Evolutionary conservation across 768 basidiomycete genomes (phyloP), one percentile per base, ranked within the genome.

Genomic region (Leccinum aurantiacum): DNA sequence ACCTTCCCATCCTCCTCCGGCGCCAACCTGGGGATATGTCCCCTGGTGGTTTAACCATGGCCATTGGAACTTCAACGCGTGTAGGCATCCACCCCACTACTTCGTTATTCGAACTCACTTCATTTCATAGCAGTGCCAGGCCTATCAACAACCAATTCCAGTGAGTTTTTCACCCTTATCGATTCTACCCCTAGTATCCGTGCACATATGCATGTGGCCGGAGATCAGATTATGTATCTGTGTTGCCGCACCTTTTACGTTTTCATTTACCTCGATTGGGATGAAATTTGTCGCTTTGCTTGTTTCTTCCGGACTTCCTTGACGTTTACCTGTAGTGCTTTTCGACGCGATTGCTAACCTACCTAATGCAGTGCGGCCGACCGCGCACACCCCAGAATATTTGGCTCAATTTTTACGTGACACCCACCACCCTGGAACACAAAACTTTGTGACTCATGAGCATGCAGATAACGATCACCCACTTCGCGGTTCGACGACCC

Each of bases 1-100:
- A 13, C 37, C 59, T 35, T 54, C 58, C 6, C 56, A 37, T 52
- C 15, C 37, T 13, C 11, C 54, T 10, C 33, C 38, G 3, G 24
- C 24, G 24, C 1, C n/a, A n/a, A 27, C 59, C 51, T 41, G 33
- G 41, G 9, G 22, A 5, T n/a, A 35, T 22, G 14, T 24, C 0
- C 57, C 50, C 19, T 25, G 51, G n/a, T 49, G 31, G 31, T 11
- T 69, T 15, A 31, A 17, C 0, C 59, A 61, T 25, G 62, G 46
- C 19, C 25, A 62, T 41, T 63, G 67, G 67, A 60, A 29, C 52
- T 1, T n/a, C 6, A 10, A 57, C 54, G 14, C 56, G 14, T n/a
- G 69, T 63, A 24, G 53, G 64, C 55, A 6, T 38, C 25, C 24
- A 3, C 25, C 9, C 41, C 41, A 44, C 41, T 44, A 10, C 10